A percentile compares a stretch with the other conserved stretches of the same genome.
Conservation (phyloP, 192 early-diverging fungal genomes). For the Linderina pennispora region DNA sequence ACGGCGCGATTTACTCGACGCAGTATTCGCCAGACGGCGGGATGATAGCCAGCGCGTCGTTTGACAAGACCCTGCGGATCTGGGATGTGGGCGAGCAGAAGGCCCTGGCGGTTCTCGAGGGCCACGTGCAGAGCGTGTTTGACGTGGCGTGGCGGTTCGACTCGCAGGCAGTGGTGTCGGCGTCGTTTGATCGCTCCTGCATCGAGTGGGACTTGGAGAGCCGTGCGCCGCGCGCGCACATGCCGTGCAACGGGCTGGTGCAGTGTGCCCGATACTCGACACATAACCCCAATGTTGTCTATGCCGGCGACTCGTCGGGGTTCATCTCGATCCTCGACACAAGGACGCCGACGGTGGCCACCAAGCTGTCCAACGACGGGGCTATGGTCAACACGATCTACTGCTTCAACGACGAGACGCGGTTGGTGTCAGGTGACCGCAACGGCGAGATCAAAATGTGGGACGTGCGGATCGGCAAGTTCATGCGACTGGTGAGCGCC, state of each 20-base stretch:
- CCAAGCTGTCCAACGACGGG: conserved; percentile 34
- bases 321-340: conserved; percentile 41
- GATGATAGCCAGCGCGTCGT: conserved; percentile 83
- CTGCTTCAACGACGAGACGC: conserved; percentile 45
- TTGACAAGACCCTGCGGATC: conserved; percentile 89
- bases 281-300: conserved; percentile 51
- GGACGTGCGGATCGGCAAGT: conserved; percentile 73
- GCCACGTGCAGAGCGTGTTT: conserved; percentile 43
- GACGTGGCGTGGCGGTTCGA: conserved; percentile 44
- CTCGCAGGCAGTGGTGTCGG: conserved; percentile 25
- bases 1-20: conserved; percentile 84
- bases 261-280: conserved; percentile 45
- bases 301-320: conserved; percentile 80
- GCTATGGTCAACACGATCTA: conserved; percentile 44
- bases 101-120: conserved; percentile 50
- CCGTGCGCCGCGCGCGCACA: conserved; percentile 1
- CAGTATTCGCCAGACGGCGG: conserved; percentile 81
- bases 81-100: conserved; percentile 68
- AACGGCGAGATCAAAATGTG: conserved; percentile 75
- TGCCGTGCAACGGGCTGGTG: conserved; percentile 36
- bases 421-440: conserved; percentile 42
- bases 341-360: conserved; percentile 13
- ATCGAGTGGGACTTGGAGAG: conserved; percentile 43
- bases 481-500: conserved; percentile 36
- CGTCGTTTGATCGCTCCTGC: conserved; percentile 38